Evolutionary conservation across 169 alveolate genomes (phyloP).

Genomic region (Cryptosporidium bovis): DNA sequence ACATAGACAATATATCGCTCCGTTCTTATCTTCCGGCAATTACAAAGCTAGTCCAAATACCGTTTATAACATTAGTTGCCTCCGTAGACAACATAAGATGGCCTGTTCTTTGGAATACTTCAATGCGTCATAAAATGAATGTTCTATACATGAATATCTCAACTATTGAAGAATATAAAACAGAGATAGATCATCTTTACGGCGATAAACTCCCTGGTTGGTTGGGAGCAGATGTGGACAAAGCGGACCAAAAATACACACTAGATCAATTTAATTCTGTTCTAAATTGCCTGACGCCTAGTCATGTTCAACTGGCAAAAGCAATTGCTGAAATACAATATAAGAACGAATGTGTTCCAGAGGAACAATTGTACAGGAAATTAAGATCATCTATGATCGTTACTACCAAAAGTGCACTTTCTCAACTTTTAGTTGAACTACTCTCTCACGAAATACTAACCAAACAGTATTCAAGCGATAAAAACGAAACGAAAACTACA

Average conservation of each 20-base stretch:
- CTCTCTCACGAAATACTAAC: slow-evolving; percentile 35
- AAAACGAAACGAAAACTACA: background rate
- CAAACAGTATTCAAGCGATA: background rate
- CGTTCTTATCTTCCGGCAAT: slow-evolving; percentile 66
- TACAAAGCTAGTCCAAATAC: slow-evolving; percentile 34
- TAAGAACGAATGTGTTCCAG: slow-evolving; percentile 35
- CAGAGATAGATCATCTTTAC: slow-evolving; percentile 33
- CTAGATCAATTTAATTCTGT: slow-evolving; percentile 29
- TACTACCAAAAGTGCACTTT: slow-evolving; percentile 44
- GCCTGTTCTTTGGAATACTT: slow-evolving; percentile 66
- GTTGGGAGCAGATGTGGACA: slow-evolving; percentile 10
- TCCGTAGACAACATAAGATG: slow-evolving; percentile 69
- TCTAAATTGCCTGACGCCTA: slow-evolving; percentile 58
- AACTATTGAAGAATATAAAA: slow-evolving; percentile 37
- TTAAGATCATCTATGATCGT: slow-evolving; percentile 52
- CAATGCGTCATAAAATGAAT: slow-evolving; percentile 49
- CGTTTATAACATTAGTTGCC: slow-evolving; percentile 16
- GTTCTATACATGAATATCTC: slow-evolving; percentile 25
- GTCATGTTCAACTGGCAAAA: slow-evolving; percentile 54
- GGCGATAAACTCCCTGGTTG: slow-evolving; percentile 23
- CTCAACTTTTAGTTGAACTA: slow-evolving; percentile 52
- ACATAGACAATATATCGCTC: slow-evolving; percentile 49
- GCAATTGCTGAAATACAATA: slow-evolving; percentile 30
- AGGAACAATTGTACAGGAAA: slow-evolving; percentile 23
- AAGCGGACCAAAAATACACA: background rate